Evolutionary conservation across 2,329 filamentous ascomycete genomes (phyloP).

Genomic region (Xylaria sp.): DNA sequence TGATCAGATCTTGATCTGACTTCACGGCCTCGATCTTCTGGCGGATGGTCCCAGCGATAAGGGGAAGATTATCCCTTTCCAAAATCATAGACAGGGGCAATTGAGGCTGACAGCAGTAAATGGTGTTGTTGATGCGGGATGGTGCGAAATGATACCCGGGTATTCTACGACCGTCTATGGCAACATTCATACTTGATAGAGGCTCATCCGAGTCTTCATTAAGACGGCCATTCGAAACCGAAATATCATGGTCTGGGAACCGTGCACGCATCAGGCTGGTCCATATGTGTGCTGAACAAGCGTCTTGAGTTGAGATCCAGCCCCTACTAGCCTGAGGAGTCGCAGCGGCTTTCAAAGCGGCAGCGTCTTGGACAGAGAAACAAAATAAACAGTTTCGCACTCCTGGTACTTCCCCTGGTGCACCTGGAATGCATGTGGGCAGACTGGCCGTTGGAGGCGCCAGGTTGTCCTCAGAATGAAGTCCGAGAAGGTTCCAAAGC

Average conservation of each 20-base stretch:
- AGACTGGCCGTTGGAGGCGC: not conserved
- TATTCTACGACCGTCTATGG: not conserved
- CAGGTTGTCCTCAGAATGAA: not conserved
- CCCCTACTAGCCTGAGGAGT: not conserved
- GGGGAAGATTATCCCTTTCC: not conserved
- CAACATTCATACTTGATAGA: not conserved
- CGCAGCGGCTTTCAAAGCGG: not conserved
- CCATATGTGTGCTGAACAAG: constrained; percentile 4
- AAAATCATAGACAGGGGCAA: not conserved
- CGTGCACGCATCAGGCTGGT: constrained; percentile 1
- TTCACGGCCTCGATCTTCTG: not conserved
- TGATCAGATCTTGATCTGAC: not conserved
- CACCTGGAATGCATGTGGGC: not conserved
- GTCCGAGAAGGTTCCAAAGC: constrained; percentile 8
- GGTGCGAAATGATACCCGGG: not conserved
- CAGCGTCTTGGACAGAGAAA: not conserved
- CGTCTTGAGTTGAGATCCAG: constrained; percentile 3
- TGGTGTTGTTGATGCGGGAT: not conserved
- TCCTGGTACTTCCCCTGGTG: not conserved
- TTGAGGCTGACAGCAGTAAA: not conserved
- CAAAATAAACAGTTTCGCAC: not conserved
- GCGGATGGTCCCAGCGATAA: not conserved
- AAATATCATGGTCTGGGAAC: not conserved
- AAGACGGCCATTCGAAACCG: no score
- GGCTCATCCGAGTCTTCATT: not conserved